Evolutionary conservation across 164 flowering plant species (phyloP).

Genomic region (Sedum album): DNA sequence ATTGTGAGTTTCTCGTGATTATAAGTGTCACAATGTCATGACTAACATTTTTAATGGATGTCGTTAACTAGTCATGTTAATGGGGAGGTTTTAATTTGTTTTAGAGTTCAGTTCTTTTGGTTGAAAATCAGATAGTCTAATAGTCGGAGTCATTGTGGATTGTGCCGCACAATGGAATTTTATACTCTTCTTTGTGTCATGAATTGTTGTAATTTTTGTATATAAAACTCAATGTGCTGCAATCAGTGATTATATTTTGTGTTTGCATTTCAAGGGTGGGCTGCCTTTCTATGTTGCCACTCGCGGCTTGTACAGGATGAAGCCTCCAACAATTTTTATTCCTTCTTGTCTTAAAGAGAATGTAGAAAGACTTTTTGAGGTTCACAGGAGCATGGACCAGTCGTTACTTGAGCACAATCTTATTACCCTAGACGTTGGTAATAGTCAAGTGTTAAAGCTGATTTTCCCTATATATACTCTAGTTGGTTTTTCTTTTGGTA

Average conservation of each 20-base stretch:
- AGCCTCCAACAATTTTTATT: slow-evolving; percentile 78
- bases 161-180: not conserved
- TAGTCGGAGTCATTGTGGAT: not conserved
- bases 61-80: not conserved
- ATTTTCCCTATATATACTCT: not conserved
- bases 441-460: slow-evolving; percentile 8
- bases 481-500: not conserved
- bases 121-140: not conserved
- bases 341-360: slow-evolving; percentile 53
- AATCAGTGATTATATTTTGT: not conserved
- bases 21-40: not conserved
- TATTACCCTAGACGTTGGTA: slow-evolving; percentile 72
- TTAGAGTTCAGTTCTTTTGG: not conserved
- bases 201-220: not conserved
- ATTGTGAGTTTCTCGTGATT: slow-evolving; percentile 36
- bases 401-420: slow-evolving; percentile 68
- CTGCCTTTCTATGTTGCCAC: slow-evolving; percentile 96
- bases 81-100: not conserved
- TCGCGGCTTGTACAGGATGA: slow-evolving; percentile 67
- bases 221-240: not conserved
- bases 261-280: slow-evolving; percentile 55
- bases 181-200: not conserved
- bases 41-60: not conserved
- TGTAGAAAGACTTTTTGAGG: slow-evolving; percentile 74
- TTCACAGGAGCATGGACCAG: slow-evolving; percentile 65